Evolutionary conservation across 148 eudicot species (phyloP), one percentile per base, ranked within the genome.

Genomic region (Salicornia ramosissima): DNA sequence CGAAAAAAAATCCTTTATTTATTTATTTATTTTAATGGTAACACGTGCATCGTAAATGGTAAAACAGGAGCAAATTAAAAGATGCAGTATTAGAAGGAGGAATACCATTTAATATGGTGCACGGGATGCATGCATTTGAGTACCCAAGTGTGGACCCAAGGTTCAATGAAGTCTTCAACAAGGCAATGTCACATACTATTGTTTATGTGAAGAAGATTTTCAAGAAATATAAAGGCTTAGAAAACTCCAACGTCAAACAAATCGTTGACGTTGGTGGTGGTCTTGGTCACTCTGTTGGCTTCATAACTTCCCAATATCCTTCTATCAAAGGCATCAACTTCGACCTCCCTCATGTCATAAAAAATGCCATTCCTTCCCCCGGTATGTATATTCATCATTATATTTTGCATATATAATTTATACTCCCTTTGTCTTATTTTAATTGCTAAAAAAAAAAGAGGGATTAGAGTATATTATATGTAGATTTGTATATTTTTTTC

Each of bases 331-430:
- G 75, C 16, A 58, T 74, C 50, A 79, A 79, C 15, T 74, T 65
- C 14, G 82, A 79, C 19, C 21, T 79, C 46, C 78, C 78, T 30
- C 78, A 79, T 60, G 74, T 79, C 9, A 62, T 79, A 0, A 46
- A 40, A 2, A 26, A 79, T 52, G 71, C 64, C 18, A 68, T 68
- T 0, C 13, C 70, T 9, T 71, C 43, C 36, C 45, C 57, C 0
- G 77, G 82, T 79, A 74, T 5, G 54, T 19, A 25, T 50, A 12
- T 14, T 11, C 10, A 2, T 42, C 9, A 69, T 89, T 0, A 81
- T 71, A 69, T 78, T 80, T 72, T 68, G 75, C 1, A 82, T 87
- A 2, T 79, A 83, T 18, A 67, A 79, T 4, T 87, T 87, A 31
- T 58, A 39, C 4, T 54, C 74, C 50, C 50, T 15, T 7, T 50